A percentile compares a stretch with the other conserved stretches of the same genome.
Conservation (phyloP, 202 grass and related monocot species). For the Setaria viridis region DNA sequence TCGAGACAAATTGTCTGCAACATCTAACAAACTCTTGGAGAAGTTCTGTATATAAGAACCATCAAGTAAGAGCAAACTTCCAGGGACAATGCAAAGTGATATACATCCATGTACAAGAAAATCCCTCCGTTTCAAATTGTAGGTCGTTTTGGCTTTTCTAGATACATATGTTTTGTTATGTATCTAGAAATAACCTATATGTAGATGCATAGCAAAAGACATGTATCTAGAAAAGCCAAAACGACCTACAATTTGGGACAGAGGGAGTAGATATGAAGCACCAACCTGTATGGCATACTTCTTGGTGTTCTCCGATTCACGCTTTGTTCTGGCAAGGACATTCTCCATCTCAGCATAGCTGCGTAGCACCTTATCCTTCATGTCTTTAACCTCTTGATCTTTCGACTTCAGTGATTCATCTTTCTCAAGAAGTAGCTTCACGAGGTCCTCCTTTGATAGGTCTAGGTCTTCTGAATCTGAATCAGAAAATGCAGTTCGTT, state of each 20-base stretch:
- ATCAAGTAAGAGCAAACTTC: conserved; percentile 10
- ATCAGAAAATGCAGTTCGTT: conserved; percentile 72
- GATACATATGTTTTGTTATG: too few species aligned
- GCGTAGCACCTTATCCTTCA: conserved; percentile 77
- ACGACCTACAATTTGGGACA: too few species aligned
- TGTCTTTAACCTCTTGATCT: conserved; percentile 67
- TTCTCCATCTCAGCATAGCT: conserved; percentile 93
- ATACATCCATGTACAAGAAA: conserved; percentile 4
- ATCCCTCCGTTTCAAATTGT: background rate
- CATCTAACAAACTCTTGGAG: conserved; percentile 82
- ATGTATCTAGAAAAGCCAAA: too few species aligned
- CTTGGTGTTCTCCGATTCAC: conserved; percentile 79
- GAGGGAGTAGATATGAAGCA: conserved; percentile 7
- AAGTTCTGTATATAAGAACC: conserved; percentile 56
- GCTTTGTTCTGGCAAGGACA: conserved; percentile 73
- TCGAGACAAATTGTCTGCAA: conserved; percentile 84
- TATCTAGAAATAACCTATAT: too few species aligned
- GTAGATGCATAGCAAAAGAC: too few species aligned
- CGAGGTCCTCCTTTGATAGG: conserved; percentile 58
- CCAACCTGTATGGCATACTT: conserved; percentile 84
- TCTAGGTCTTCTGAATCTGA: conserved; percentile 62
- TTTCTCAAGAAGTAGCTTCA: conserved; percentile 79
- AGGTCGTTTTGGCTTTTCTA: too few species aligned
- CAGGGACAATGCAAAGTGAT: background rate
- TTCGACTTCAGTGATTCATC: conserved; percentile 70